phyloP scores from a whole-genome alignment of 768 basidiomycete species.

The Mycena galopus region DNA sequence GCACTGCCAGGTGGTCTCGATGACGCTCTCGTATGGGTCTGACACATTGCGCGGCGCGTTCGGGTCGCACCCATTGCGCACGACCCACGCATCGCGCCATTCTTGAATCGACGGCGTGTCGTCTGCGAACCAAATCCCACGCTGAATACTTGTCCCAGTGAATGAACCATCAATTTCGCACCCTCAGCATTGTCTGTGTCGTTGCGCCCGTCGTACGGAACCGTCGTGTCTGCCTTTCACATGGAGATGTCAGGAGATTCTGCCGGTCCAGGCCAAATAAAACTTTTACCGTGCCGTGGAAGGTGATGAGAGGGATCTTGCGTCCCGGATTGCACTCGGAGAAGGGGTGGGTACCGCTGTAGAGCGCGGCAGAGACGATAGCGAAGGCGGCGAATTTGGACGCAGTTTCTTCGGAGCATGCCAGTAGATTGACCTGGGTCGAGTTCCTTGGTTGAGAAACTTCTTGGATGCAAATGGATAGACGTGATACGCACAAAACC shows the following conservation, averaged over 20 bases:
- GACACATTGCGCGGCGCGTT: constrained; percentile 11
- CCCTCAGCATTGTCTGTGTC: not conserved
- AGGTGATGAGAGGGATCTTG: constrained; percentile 31
- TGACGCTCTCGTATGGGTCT: constrained; percentile 8
- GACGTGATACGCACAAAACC: constrained; percentile 29
- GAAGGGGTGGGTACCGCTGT: constrained; percentile 32
- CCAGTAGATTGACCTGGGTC: constrained; percentile 34
- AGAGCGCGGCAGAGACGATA: constrained; percentile 37
- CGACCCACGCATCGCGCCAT: constrained; percentile 35
- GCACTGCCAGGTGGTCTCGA: constrained; percentile 27
- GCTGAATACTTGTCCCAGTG: no score
- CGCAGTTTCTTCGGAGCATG: constrained; percentile 30
- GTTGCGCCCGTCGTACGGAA: constrained; percentile 35
- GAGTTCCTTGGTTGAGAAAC: no score
- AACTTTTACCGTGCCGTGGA: constrained; percentile 20
- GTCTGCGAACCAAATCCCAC: not conserved
- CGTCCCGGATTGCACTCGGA: constrained; percentile 27
- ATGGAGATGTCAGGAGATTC: not conserved
- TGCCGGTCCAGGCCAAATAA: not conserved
- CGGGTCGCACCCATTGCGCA: constrained; percentile 27
- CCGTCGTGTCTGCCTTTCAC: constrained; percentile 20
- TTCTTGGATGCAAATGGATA: not conserved
- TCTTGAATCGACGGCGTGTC: constrained; percentile 24
- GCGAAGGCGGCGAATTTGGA: constrained; percentile 37
- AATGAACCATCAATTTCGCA: not conserved